Conservation (phyloP, 768 basidiomycete genomes). For the Termitomyces sp. region DNA sequence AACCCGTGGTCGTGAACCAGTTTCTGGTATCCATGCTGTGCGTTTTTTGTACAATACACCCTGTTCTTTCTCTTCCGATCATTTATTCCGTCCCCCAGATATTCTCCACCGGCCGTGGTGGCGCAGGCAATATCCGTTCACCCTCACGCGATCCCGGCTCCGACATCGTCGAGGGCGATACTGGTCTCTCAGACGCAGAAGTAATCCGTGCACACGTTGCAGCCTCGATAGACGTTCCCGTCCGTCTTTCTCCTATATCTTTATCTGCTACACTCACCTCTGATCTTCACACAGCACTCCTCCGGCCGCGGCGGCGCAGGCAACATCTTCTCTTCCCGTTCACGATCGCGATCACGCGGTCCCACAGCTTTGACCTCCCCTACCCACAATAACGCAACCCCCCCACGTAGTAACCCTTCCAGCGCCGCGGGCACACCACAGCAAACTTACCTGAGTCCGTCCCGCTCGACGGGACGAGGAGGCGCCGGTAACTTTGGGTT, state of each 20-base stretch:
- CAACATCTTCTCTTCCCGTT: constrained; percentile 47
- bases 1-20: constrained; percentile 57
- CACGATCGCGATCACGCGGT: constrained; percentile 33
- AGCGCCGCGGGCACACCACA: not conserved
- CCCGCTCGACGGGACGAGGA: not conserved
- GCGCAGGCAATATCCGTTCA: constrained; percentile 86
- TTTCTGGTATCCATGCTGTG: constrained; percentile 30
- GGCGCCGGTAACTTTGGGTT: not conserved
- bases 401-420: not conserved
- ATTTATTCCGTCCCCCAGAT: constrained; percentile 23
- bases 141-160: constrained; percentile 49
- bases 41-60: constrained; percentile 1
- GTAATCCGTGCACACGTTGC: constrained; percentile 30
- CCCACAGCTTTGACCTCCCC: not conserved
- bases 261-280: not conserved
- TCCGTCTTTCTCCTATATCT: constrained; percentile 19
- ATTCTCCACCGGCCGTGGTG: constrained; percentile 72
- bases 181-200: constrained; percentile 23
- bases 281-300: constrained; percentile 33
- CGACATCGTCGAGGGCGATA: constrained; percentile 19
- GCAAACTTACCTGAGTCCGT: not conserved
- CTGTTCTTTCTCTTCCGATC: not conserved
- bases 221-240: constrained; percentile 24
- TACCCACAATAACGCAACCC: not conserved
- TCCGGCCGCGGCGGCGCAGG: constrained; percentile 63